Conservation (phyloP, 2,329 filamentous ascomycete genomes). For the Xenoacremonium recifei region DNA sequence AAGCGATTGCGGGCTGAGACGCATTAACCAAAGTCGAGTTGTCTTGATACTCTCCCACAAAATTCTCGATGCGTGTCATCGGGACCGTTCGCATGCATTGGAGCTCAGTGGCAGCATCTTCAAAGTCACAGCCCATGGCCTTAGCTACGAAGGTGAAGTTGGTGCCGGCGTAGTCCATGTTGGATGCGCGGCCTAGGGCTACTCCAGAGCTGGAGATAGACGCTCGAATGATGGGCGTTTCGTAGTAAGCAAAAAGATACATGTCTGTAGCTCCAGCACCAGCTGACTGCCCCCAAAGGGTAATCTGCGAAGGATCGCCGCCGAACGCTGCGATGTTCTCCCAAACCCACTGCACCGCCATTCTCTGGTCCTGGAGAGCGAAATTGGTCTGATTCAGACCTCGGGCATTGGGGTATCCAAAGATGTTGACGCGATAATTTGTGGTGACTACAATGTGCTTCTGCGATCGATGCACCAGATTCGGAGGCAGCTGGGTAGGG, state of each 20-base stretch:
- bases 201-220: constrained; percentile 41
- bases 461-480: constrained; percentile 28
- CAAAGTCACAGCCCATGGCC: constrained; percentile 31
- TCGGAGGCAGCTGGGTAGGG: constrained; percentile 25
- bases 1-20: no score
- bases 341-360: constrained; percentile 50
- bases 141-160: constrained; percentile 36
- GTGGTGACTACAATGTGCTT: constrained; percentile 28
- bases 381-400: constrained; percentile 41
- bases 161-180: constrained; percentile 21
- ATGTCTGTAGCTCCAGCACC: constrained; percentile 65
- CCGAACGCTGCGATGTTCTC: constrained; percentile 50
- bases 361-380: constrained; percentile 50
- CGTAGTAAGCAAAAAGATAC: constrained; percentile 50
- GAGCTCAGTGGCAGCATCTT: constrained; percentile 27
- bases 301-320: constrained; percentile 42
- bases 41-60: no score
- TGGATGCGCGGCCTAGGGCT: constrained; percentile 29
- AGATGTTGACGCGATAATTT: constrained; percentile 31
- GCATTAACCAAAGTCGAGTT: no score
- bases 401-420: constrained; percentile 30
- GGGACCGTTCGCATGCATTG: constrained; percentile 36
- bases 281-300: constrained; percentile 48
- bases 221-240: constrained; percentile 43
- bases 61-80: constrained; percentile 28